phyloP scores from a whole-genome alignment of 2,329 filamentous ascomycete genomes.

The Sarocladiaceae sp. region DNA sequence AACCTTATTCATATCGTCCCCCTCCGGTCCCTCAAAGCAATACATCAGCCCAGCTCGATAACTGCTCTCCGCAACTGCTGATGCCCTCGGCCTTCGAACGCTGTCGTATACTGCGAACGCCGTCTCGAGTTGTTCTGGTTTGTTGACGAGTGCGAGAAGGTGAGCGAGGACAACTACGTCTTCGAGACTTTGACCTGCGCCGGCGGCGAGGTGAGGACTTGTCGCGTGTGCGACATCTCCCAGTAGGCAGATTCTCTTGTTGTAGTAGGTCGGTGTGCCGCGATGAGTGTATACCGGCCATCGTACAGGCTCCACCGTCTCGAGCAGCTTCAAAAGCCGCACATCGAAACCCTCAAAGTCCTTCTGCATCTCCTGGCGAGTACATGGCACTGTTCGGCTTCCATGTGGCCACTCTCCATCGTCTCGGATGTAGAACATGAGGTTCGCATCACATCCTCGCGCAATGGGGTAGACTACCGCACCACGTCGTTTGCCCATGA shows the following conservation, averaged over 20 bases:
- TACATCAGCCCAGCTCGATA: slow-evolving; percentile 1
- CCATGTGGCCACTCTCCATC: neutral
- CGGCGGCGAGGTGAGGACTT: slow-evolving; percentile 20
- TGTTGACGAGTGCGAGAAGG: slow-evolving; percentile 5
- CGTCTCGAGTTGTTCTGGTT: slow-evolving; percentile 9
- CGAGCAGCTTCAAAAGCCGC: neutral
- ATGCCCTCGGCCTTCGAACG: slow-evolving; percentile 5
- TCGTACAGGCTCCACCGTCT: slow-evolving; percentile 2
- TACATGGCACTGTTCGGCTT: neutral
- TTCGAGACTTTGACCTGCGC: slow-evolving; percentile 11
- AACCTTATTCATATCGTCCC: neutral
- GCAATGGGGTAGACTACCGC: slow-evolving; percentile 1
- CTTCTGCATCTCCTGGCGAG: neutral
- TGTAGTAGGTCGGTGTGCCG: neutral
- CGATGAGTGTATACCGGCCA: slow-evolving; percentile 1
- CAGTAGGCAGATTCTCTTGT: slow-evolving; percentile 17
- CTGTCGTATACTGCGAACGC: slow-evolving; percentile 15
- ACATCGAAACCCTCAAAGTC: slow-evolving; percentile 2
- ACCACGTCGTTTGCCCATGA: neutral
- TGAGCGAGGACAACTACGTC: slow-evolving; percentile 14
- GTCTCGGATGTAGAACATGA: slow-evolving; percentile 6
- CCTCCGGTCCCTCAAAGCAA: slow-evolving; percentile 7
- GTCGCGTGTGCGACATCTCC: slow-evolving; percentile 22
- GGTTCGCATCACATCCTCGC: slow-evolving; percentile 3
- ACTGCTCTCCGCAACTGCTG: neutral